Conservation (phyloP, 495 filamentous ascomycete species). For the Daldinia loculata region DNA sequence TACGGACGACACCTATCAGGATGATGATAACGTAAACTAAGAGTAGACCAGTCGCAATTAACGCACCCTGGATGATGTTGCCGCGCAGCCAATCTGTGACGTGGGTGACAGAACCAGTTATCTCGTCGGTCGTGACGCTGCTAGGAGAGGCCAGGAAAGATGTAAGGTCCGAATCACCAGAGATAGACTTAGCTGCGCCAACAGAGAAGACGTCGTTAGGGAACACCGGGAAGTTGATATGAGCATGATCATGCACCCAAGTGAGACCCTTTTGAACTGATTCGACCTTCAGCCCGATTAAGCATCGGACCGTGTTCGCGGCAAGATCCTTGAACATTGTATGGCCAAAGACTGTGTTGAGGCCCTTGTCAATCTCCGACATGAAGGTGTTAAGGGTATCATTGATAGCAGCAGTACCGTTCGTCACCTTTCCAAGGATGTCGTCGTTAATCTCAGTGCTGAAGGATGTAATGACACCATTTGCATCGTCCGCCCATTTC, state of each 20-base stretch:
- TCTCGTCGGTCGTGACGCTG: conserved; percentile 75
- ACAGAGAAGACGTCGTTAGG: conserved; percentile 83
- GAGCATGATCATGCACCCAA: conserved; percentile 86
- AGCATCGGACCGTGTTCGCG: conserved; percentile 74
- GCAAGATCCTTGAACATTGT: conserved; percentile 80
- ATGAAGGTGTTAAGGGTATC: conserved; percentile 85
- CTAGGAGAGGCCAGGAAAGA: conserved; percentile 80
- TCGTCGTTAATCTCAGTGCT: conserved; percentile 81
- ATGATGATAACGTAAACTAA: conserved; percentile 78
- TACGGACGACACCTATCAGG: conserved; percentile 74
- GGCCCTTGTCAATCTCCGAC: conserved; percentile 70
- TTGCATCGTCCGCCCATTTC: conserved; percentile 80
- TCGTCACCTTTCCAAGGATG: conserved; percentile 88
- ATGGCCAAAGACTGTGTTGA: conserved; percentile 80
- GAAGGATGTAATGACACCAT: conserved; percentile 71
- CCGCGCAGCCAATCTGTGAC: conserved; percentile 69
- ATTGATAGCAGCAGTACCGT: conserved; percentile 81
- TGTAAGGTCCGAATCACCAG: conserved; percentile 63
- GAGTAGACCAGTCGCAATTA: conserved; percentile 76
- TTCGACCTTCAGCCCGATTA: conserved; percentile 78
- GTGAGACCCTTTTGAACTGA: conserved; percentile 83
- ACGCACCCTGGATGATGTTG: conserved; percentile 74
- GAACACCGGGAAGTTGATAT: conserved; percentile 81
- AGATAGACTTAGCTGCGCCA: conserved; percentile 73
- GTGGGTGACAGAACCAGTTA: conserved; percentile 75